These are phyloP conservation scores for Scutellaria minor DNA, from an alignment of 257 asterid species.

Conservation along the genomic window DNA sequence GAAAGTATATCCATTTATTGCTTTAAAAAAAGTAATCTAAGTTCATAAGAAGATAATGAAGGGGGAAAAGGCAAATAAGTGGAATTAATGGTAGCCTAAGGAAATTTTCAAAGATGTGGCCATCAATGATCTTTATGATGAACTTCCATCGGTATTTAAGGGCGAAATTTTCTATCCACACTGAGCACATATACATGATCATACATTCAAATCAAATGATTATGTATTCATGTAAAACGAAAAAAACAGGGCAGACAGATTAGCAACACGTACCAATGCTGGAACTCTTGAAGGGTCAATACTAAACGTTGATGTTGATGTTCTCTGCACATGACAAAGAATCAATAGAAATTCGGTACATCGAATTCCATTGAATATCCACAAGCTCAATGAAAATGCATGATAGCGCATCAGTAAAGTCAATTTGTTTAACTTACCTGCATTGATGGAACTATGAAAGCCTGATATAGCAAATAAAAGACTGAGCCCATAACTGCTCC, in stretches of 20 bases:
- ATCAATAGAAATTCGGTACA: conserved; percentile 25
- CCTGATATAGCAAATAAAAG: conserved; percentile 75
- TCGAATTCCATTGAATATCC: conserved; percentile 9
- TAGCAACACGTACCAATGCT: conserved; percentile 59
- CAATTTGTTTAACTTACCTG: conserved; percentile 49
- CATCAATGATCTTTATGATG: not conserved
- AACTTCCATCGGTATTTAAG: not conserved
- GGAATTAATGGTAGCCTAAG: not conserved
- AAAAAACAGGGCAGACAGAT: not conserved
- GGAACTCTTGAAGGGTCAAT: conserved; percentile 55
- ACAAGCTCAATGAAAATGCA: not conserved
- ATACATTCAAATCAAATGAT: not conserved
- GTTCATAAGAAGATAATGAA: not conserved
- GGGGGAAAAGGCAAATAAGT: not conserved
- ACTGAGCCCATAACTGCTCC: conserved; percentile 90
- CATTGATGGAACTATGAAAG: conserved; percentile 57
- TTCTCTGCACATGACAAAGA: conserved; percentile 46
- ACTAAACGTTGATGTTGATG: conserved; percentile 37
- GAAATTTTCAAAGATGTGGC: not conserved
- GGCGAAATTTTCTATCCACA: not conserved
- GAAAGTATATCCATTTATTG: not conserved
- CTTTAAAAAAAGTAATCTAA: conserved; percentile 7
- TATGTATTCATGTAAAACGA: not conserved
- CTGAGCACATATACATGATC: not conserved
- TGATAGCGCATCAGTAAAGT: no score